Conservation (phyloP, 164 flowering plant species). For the Chloranthus sessilifolius region DNA sequence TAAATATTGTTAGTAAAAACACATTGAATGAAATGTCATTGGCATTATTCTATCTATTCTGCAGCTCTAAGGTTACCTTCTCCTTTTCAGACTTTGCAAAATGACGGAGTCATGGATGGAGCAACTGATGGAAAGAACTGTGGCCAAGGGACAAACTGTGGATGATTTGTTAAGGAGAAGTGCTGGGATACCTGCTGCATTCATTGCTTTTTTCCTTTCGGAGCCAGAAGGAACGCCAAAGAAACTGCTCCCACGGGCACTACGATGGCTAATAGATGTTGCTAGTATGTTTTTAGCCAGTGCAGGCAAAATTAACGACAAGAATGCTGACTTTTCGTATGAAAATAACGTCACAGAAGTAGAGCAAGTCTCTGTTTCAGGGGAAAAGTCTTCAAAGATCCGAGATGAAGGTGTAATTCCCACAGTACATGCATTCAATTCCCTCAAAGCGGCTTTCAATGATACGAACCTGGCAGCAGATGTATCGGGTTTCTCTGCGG, state of each 20-base stretch:
- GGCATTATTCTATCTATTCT: not conserved
- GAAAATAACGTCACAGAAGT: constrained; percentile 11
- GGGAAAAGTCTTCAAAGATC: constrained; percentile 47
- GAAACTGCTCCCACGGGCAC: constrained; percentile 82
- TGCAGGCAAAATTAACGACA: constrained; percentile 18
- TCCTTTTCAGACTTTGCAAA: constrained; percentile 62
- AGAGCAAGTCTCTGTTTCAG: constrained; percentile 15
- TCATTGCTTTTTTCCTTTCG: constrained; percentile 85
- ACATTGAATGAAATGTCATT: too few relatives aligned
- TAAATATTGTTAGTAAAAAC: not conserved
- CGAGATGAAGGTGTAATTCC: constrained; percentile 96
- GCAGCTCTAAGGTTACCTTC: not conserved
- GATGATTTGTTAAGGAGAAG: constrained; percentile 94
- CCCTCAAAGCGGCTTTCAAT: constrained; percentile 86
- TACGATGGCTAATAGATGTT: constrained; percentile 80
- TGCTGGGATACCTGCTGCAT: constrained; percentile 99
- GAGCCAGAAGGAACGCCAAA: constrained; percentile 98
- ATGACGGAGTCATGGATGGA: constrained; percentile 98
- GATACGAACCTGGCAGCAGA: constrained; percentile 91
- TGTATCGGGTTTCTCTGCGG: constrained; percentile 91
- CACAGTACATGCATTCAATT: constrained; percentile 96
- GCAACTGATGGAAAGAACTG: constrained; percentile 87
- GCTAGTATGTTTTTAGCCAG: constrained; percentile 42
- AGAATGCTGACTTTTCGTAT: constrained; percentile 5
- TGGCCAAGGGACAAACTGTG: constrained; percentile 81